Conservation (phyloP, 805 yeast species). For the Lipomyces yamanashiensis region DNA sequence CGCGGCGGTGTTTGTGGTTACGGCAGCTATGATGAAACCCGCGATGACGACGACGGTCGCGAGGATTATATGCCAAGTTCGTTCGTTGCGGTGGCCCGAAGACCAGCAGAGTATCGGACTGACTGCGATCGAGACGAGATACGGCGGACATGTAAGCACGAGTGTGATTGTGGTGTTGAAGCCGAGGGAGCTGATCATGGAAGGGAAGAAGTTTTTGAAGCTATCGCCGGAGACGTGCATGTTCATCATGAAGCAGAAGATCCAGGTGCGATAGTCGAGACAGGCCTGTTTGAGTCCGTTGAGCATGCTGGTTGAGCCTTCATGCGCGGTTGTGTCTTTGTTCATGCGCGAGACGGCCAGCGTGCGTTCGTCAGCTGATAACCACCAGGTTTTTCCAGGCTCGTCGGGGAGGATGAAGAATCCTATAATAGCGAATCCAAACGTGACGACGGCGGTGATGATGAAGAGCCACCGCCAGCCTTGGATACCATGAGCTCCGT, state of each 20-base stretch:
- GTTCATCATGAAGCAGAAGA: constrained; percentile 22
- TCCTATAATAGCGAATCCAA: constrained; percentile 44
- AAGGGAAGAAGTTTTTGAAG: constrained; percentile 61
- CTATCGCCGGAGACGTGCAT: constrained; percentile 28
- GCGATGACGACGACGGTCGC: constrained; percentile 10
- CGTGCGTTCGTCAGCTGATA: constrained; percentile 27
- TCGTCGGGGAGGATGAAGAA: constrained; percentile 55
- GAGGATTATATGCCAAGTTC: constrained; percentile 27
- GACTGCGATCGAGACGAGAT: constrained; percentile 54
- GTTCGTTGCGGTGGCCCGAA: constrained; percentile 28
- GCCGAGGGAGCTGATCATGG: constrained; percentile 58
- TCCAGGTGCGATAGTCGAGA: constrained; percentile 27
- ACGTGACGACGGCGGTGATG: constrained; percentile 52
- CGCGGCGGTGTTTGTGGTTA: constrained; percentile 12
- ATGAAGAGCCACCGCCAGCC: constrained; percentile 60
- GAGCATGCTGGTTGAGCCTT: constrained; percentile 15
- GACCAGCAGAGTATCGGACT: constrained; percentile 48
- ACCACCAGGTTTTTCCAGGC: constrained; percentile 44
- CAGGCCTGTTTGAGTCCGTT: constrained; percentile 19
- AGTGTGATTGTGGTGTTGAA: constrained; percentile 55
- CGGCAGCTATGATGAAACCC: constrained; percentile 19
- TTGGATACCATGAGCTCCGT: constrained; percentile 46
- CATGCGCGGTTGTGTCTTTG: constrained; percentile 42
- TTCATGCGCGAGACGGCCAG: constrained; percentile 30
- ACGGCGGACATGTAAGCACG: constrained; percentile 64